Percentiles rank a stretch among this genome's conserved stretches.
Evolutionary conservation across 1,284 basidiomycete species (phyloP).

Genomic region (Sporisorium graminicola): DNA sequence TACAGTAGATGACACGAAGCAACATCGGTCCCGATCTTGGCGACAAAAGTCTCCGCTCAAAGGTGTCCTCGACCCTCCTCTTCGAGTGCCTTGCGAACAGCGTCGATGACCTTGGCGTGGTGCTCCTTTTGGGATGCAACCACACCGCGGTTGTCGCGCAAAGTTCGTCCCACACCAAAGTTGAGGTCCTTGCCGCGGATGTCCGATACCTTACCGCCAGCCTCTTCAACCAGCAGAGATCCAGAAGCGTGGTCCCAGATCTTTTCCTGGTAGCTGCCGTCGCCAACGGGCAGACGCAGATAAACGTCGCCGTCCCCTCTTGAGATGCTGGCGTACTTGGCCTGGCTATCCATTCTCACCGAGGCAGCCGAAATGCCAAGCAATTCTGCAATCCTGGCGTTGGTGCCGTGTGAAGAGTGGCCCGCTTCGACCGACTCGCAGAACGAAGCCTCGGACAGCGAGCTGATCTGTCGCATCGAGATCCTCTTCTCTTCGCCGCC

Average conservation of each 20-base stretch:
- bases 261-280: conserved; percentile 85
- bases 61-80: conserved; percentile 71
- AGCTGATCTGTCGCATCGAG: conserved; percentile 59
- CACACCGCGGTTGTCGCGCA: conserved; percentile 88
- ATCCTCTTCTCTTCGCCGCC: conserved; percentile 54
- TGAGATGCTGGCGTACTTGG: conserved; percentile 90
- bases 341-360: conserved; percentile 96
- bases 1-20: background rate
- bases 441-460: conserved; percentile 76
- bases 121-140: conserved; percentile 80
- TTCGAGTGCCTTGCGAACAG: conserved; percentile 78
- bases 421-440: conserved; percentile 94
- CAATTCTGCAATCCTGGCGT: conserved; percentile 78
- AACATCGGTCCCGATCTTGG: background rate
- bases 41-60: background rate
- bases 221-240: conserved; percentile 85
- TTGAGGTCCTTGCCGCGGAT: conserved; percentile 83
- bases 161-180: conserved; percentile 87
- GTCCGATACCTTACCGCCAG: conserved; percentile 87
- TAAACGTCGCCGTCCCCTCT: conserved; percentile 91
- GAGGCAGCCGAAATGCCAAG: conserved; percentile 79
- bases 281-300: conserved; percentile 85
- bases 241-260: conserved; percentile 98
- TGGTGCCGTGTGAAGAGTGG: conserved; percentile 89
- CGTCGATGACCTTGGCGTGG: conserved; percentile 79